Evolutionary conservation across 331 rosid species (phyloP).

Genomic region (Malus hybrid): DNA sequence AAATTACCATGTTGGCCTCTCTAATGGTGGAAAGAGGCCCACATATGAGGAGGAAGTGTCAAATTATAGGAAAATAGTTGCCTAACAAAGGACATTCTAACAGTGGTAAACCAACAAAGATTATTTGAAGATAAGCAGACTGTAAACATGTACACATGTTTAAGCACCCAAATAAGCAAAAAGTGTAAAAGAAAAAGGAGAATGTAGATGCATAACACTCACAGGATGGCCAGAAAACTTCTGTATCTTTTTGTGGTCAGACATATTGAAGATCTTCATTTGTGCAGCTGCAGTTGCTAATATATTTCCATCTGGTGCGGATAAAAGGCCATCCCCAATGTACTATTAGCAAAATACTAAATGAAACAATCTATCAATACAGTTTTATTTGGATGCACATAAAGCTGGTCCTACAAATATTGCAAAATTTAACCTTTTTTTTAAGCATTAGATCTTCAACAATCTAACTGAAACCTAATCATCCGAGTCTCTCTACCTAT

Average conservation of each 20-base stretch:
- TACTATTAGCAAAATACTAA: conserved; percentile 22
- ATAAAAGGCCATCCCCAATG: conserved; percentile 15
- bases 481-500: background rate
- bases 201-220: conserved; percentile 34
- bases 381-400: background rate
- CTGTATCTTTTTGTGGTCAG: conserved; percentile 62
- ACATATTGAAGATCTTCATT: conserved; percentile 61
- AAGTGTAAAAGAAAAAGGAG: background rate
- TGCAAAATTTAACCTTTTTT: background rate
- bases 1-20: background rate
- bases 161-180: background rate
- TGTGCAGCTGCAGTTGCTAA: conserved; percentile 87
- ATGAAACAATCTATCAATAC: background rate
- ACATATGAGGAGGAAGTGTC: background rate
- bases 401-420: background rate
- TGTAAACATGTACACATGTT: background rate
- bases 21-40: background rate
- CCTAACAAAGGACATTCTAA: background rate
- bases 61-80: background rate
- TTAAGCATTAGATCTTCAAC: background rate
- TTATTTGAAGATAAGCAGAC: background rate
- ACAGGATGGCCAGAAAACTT: conserved; percentile 97
- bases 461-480: background rate
- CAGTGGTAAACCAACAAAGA: background rate
- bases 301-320: conserved; percentile 63